Conservation (phyloP, 164 flowering plant genomes). For the Stephania cephalantha region DNA sequence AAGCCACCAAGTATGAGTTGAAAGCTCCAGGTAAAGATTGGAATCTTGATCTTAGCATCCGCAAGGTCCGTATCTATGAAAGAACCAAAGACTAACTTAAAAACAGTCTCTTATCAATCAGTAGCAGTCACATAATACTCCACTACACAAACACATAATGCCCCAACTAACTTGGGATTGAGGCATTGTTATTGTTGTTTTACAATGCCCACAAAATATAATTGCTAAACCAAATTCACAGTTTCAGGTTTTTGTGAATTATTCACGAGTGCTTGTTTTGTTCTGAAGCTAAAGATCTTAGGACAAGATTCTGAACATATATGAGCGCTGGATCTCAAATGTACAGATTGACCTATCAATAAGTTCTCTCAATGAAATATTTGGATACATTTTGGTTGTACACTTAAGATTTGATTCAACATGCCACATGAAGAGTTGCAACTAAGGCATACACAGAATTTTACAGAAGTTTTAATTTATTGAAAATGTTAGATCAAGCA, state of each 20-base stretch:
- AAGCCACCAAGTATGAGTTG: slow-evolving; percentile 77
- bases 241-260: neutral
- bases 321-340: neutral
- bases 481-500: neutral
- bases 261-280: neutral
- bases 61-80: slow-evolving; percentile 78
- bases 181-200: too few relatives aligned
- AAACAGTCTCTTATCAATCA: neutral
- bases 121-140: neutral
- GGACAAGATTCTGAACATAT: neutral
- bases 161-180: neutral
- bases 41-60: slow-evolving; percentile 91
- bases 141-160: neutral
- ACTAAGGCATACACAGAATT: neutral
- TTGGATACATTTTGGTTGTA: neutral
- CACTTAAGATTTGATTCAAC: too few relatives aligned
- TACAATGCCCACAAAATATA: neutral
- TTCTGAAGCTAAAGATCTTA: neutral
- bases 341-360: neutral
- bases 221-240: neutral
- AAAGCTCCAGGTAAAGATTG: slow-evolving; percentile 97
- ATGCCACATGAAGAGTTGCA: neutral
- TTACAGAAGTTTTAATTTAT: too few relatives aligned
- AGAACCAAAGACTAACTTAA: slow-evolving; percentile 2
- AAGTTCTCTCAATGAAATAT: neutral